Percentiles rank a stretch among this genome's conserved stretches.
Evolutionary conservation across 768 basidiomycete species (phyloP).

Genomic region (Termitomyces sp.): DNA sequence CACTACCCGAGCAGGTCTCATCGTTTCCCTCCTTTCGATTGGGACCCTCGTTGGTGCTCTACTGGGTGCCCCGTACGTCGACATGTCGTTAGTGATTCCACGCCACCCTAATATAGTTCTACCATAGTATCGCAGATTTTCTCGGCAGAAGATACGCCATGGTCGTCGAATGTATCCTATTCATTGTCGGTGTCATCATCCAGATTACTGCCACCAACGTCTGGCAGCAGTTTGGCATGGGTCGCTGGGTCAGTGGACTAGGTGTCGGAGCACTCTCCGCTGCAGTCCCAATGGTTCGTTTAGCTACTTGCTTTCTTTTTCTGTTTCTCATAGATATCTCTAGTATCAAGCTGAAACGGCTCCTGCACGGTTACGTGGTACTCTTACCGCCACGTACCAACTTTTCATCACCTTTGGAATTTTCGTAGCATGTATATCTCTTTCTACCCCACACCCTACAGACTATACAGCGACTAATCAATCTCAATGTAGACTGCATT

Average conservation of each 20-base stretch:
- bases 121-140: constrained; percentile 54
- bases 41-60: constrained; percentile 68
- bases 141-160: constrained; percentile 69
- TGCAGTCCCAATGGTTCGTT: constrained; percentile 58
- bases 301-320: constrained; percentile 3
- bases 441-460: neutral
- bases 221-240: constrained; percentile 71
- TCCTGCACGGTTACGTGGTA: constrained; percentile 69
- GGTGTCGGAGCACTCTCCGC: constrained; percentile 69
- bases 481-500: constrained; percentile 48
- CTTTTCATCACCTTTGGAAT: constrained; percentile 73
- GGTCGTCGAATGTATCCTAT: constrained; percentile 55
- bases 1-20: constrained; percentile 58
- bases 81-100: neutral
- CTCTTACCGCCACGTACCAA: constrained; percentile 61
- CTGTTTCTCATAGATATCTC: neutral
- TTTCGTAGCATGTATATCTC: constrained; percentile 54
- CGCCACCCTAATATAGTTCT: constrained; percentile 2
- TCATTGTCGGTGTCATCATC: constrained; percentile 60
- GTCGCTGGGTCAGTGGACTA: constrained; percentile 63
- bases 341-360: constrained; percentile 74
- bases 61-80: constrained; percentile 55
- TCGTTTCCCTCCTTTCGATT: constrained; percentile 69
- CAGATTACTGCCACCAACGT: constrained; percentile 48
- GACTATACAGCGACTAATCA: neutral